Conservation (phyloP, 306 rosid species). For the Vicia faba region DNA sequence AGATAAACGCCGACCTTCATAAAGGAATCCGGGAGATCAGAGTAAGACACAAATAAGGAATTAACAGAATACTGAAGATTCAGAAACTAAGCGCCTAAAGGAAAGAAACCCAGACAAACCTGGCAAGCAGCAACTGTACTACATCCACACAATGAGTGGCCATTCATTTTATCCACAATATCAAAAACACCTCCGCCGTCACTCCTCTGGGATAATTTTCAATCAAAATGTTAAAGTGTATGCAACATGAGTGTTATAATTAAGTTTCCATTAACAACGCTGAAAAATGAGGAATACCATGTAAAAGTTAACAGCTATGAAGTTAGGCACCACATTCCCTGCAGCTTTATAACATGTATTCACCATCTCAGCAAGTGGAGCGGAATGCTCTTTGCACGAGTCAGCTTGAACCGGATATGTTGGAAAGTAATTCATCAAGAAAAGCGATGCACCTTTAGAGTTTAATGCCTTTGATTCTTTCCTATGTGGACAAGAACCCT, state of each 20-base stretch:
- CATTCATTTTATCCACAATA: constrained; percentile 83
- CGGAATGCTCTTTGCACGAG: constrained; percentile 94
- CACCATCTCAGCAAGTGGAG: constrained; percentile 84
- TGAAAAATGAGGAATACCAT: constrained; percentile 60
- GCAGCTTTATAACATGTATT: constrained; percentile 88
- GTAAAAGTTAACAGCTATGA: constrained; percentile 90
- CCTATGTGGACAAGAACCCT: constrained; percentile 79
- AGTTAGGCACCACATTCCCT: constrained; percentile 79
- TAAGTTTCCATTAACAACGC: constrained; percentile 16
- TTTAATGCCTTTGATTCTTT: constrained; percentile 82
- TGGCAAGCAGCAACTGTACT: constrained; percentile 81
- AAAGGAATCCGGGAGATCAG: too few relatives aligned
- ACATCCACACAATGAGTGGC: constrained; percentile 85
- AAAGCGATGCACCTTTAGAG: constrained; percentile 71
- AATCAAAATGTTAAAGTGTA: constrained; percentile 39
- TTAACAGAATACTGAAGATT: too few relatives aligned
- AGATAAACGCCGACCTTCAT: too few relatives aligned
- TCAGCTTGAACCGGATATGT: constrained; percentile 91
- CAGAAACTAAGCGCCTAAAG: constrained; percentile 2
- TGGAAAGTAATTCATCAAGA: constrained; percentile 87
- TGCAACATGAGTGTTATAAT: constrained; percentile 19
- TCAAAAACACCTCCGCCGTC: constrained; percentile 98
- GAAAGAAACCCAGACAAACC: constrained; percentile 60
- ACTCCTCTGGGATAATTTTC: constrained; percentile 76
- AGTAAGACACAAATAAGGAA: constrained; percentile 7